Evolutionary conservation across 2,329 filamentous ascomycete genomes (phyloP), one percentile per base, ranked within the genome.

Genomic region (Fusarium sp.): DNA sequence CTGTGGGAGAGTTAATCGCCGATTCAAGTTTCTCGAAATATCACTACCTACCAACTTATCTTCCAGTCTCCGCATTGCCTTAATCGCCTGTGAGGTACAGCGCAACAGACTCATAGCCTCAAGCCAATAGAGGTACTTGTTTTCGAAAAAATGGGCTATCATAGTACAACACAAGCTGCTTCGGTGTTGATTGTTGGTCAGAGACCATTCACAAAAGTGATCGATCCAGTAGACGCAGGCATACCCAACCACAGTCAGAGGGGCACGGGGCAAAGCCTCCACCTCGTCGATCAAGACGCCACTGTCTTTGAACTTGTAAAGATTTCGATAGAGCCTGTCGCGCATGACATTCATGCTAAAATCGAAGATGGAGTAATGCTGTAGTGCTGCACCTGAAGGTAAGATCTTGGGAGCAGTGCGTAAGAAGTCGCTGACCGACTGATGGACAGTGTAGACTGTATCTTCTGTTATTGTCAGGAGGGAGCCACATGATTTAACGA

Each of bases 281-380:
- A 28, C 12, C 0, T 30, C 6, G 0, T 4, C 4, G 14, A 48
- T 8, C 14, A 8, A 4, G 2, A 1, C 14, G 1, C 45, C 2
- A 3, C 0, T 48, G 4, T 48, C 20, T 17, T 22, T 1, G 0
- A 48, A 2, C 0, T 8, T 0, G 2, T 8, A 48, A 4, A 48
- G 9, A 4, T 48, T 48, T 0, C 45, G 14, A 4, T 30, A 9
- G 0, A 48, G 26, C 6, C 0, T 5, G 0, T 22, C 1, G 0
- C 2, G 9, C 45, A 48, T 30, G 0, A 6, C 4, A 0, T 8
- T 30, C 0, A 48, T 30, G 9, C 20, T 48, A 3, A 9, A 2
- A 3, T 0, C 0, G 45, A 30, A 48, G 4, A 48, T 22, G 6
- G 45, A 47, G 13, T 3, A 4, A 0, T 47, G 45, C 0, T 47